phyloP scores from a whole-genome alignment of 2,329 filamentous ascomycete genomes.

The Penicillium sp. region DNA sequence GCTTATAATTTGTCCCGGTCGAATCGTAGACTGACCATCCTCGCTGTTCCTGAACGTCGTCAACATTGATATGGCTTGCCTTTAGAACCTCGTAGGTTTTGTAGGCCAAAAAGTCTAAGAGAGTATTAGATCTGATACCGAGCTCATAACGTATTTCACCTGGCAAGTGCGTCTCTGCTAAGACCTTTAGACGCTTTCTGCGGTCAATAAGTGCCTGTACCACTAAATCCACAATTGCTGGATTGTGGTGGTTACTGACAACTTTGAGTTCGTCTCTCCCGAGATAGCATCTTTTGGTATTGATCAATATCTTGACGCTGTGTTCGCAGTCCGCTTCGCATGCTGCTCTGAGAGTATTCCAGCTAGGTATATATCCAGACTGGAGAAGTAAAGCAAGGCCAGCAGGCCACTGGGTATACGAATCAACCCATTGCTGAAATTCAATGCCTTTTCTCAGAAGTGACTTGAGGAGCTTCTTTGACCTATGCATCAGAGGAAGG shows the following conservation, averaged over 20 bases:
- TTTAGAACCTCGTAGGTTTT: constrained; percentile 6
- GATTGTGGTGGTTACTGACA: constrained; percentile 5
- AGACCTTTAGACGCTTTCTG: constrained; percentile 9
- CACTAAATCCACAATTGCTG: not conserved
- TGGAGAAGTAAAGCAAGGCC: constrained; percentile 10
- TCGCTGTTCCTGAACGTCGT: not conserved
- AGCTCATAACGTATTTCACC: not conserved
- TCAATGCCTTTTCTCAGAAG: constrained; percentile 6
- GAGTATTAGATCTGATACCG: not conserved
- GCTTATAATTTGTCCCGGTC: constrained; percentile 9
- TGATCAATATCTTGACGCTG: constrained; percentile 12
- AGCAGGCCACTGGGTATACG: constrained; percentile 12
- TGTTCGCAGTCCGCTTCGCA: constrained; percentile 10
- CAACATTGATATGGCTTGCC: not conserved
- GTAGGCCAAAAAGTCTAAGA: constrained; percentile 5
- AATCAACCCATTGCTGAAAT: constrained; percentile 2
- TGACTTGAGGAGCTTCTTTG: not conserved
- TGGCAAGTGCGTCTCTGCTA: constrained; percentile 8
- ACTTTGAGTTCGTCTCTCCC: not conserved
- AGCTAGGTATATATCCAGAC: not conserved
- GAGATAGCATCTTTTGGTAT: constrained; percentile 1
- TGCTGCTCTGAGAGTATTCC: not conserved
- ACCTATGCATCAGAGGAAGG: constrained; percentile 7
- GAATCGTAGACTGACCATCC: constrained; percentile 16
- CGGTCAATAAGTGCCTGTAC: constrained; percentile 4